phyloP scores from a whole-genome alignment of 192 early-diverging fungal species.

The Physocladia obscura region DNA sequence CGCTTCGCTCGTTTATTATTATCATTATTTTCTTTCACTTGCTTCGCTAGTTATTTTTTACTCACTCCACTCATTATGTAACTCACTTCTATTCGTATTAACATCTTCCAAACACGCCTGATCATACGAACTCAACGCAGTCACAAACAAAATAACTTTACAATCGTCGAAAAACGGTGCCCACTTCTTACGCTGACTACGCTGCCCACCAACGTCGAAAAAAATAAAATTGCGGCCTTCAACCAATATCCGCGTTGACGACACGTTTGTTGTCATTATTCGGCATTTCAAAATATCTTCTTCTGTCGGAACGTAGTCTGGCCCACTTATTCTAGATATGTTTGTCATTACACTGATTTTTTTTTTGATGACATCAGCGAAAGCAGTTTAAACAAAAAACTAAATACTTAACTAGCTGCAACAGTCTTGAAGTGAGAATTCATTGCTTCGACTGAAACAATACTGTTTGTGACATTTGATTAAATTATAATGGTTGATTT shows the following conservation, averaged over 20 bases:
- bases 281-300: not conserved
- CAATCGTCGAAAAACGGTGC: constrained; percentile 60
- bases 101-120: constrained; percentile 54
- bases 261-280: not conserved
- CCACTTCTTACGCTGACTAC: constrained; percentile 56
- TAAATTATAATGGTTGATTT: not conserved
- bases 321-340: not conserved
- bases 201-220: constrained; percentile 62
- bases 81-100: constrained; percentile 40
- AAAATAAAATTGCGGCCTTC: constrained; percentile 15
- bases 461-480: not conserved
- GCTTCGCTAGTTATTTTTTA: no score
- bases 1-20: no score
- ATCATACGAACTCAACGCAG: constrained; percentile 54
- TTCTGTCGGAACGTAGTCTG: not conserved
- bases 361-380: not conserved
- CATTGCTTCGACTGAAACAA: not conserved
- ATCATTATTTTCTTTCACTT: no score
- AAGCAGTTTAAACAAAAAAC: no score
- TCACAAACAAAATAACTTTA: constrained; percentile 61
- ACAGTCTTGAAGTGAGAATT: not conserved
- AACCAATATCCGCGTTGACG: not conserved
- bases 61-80: no score
- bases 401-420: not conserved
- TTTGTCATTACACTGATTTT: not conserved